Percentiles rank a stretch among this genome's conserved stretches.
Conservation (phyloP, 1,139 yeast species). For the Lodderomyces metapsilosis region DNA sequence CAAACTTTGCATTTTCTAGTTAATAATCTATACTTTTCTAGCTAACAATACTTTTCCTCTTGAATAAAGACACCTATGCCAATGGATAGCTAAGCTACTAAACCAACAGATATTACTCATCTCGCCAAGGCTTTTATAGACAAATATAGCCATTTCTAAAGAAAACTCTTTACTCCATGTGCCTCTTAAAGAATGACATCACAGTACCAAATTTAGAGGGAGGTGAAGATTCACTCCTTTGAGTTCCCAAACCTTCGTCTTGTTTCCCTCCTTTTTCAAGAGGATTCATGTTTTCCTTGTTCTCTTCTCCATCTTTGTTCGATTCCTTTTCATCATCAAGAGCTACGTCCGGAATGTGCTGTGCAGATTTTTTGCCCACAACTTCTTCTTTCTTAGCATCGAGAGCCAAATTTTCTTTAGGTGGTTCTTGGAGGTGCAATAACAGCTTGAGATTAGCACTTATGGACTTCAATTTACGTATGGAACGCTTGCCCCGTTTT, state of each 20-base stretch:
- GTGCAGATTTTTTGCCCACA: neutral
- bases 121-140: neutral
- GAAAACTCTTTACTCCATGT: neutral
- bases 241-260: conserved; percentile 1
- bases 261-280: neutral
- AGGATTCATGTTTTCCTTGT: neutral
- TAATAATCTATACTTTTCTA: neutral
- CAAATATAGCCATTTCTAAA: neutral
- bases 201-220: neutral
- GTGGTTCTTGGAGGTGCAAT: neutral
- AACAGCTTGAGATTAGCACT: neutral
- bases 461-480: neutral
- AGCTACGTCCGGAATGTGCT: neutral
- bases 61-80: neutral
- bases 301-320: neutral
- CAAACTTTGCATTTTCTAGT: neutral
- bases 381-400: neutral
- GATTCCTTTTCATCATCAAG: neutral
- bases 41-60: neutral
- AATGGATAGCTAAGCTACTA: neutral
- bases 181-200: neutral
- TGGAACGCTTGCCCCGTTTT: neutral
- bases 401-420: neutral
- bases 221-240: conserved; percentile 1
- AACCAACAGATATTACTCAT: neutral